A percentile compares a stretch with the other conserved stretches of the same genome.
phyloP scores from a whole-genome alignment of 164 flowering plant species.

The Buxus sempervirens region DNA sequence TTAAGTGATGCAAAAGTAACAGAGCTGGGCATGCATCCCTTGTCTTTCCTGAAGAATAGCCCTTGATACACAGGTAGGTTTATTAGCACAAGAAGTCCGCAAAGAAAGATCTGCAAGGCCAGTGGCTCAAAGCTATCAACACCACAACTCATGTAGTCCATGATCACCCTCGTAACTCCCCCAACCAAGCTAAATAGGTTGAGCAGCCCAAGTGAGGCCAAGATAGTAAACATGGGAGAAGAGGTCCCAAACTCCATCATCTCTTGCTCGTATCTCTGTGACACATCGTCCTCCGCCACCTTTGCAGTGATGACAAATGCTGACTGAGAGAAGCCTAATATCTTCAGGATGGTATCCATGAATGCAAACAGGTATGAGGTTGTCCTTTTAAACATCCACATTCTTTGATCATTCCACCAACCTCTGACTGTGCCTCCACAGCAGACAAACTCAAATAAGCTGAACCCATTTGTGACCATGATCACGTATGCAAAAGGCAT shows the following conservation, averaged over 20 bases:
- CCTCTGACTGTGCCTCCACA: slow-evolving; percentile 40
- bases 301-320: slow-evolving; percentile 40
- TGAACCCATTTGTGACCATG: slow-evolving; percentile 16
- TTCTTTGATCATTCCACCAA: slow-evolving; percentile 61
- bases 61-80: slow-evolving; percentile 49
- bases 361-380: slow-evolving; percentile 48
- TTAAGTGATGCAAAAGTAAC: slow-evolving; percentile 28
- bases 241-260: slow-evolving; percentile 52
- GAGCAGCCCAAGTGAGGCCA: slow-evolving; percentile 45
- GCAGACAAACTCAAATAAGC: slow-evolving; percentile 34
- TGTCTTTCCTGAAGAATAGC: slow-evolving; percentile 49
- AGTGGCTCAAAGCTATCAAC: neutral
- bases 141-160: slow-evolving; percentile 16
- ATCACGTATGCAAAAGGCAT: slow-evolving; percentile 46
- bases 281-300: slow-evolving; percentile 40
- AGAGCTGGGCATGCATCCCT: slow-evolving; percentile 46
- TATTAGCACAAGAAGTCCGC: slow-evolving; percentile 34
- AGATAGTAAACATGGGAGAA: slow-evolving; percentile 40
- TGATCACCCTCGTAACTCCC: slow-evolving; percentile 12
- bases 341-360: slow-evolving; percentile 33
- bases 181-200: slow-evolving; percentile 39
- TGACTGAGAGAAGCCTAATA: slow-evolving; percentile 27
- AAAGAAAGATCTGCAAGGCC: slow-evolving; percentile 30
- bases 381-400: slow-evolving; percentile 54
- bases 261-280: slow-evolving; percentile 39